Evolutionary conservation across 768 basidiomycete genomes (phyloP), one percentile per base, ranked within the genome.

Genomic region (Boletus rubroflammeus): DNA sequence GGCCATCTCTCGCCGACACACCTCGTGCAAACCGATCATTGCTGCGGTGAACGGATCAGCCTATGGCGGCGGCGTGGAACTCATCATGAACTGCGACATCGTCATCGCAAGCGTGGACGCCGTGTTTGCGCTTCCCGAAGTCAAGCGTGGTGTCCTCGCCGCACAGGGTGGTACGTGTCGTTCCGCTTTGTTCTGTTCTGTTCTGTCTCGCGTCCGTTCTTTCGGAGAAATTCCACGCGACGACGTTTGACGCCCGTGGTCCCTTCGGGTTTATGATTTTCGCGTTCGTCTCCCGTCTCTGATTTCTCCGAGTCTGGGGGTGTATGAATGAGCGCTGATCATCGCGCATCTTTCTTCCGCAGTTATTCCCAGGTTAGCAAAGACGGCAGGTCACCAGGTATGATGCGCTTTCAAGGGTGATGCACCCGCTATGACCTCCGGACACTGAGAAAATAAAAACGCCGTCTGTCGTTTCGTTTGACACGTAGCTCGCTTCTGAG

Each of bases 21-120:
- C 67, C 34, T 81, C 81, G 0, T 75, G 69, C 56, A 92, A 92
- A 64, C 88, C 88, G 6, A 81, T 90, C 48, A 85, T 92, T 44
- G 90, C 90, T 13, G 90, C 90, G 3, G 89, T 90, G 1, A 81
- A 83, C 54, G 90, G 90, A n/a, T 79, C 84, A 29, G 81, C 84
- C 0, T 81, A 81, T 44, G 85, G 85, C 32, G 86, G 86, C 2
- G 86, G 84, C 7, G 73, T 80, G 57, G 86, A 87, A 64, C 77
- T 88, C 47, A 58, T 89, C 2, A 60, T 91, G 5, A 93, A 92
- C 59, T 90, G 88, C 56, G 90, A 92, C 62, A 63, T 91, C 26
- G 87, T 91, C 49, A 67, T 92, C 19, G 84, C 90, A 2, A 79
- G 76, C 55, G 75, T 82, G 47, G 79, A 82, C 15, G 83, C 88